Percentiles rank a stretch among this genome's conserved stretches.
Conservation (phyloP, 1,139 yeast species). For the Zygotorulaspora mrakii region DNA sequence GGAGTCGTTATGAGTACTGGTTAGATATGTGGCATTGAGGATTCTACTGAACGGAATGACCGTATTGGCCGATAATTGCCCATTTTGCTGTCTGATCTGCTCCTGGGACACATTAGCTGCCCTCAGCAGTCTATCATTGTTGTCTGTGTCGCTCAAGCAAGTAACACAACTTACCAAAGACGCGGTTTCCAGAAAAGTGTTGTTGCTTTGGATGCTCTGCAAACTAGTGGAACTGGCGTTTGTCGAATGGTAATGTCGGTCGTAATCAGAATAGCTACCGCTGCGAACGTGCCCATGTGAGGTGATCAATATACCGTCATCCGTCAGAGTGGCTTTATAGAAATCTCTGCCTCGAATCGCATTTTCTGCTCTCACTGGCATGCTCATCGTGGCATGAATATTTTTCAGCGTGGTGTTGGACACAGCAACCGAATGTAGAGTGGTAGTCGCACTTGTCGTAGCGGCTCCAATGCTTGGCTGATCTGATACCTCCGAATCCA, state of each 20-base stretch:
- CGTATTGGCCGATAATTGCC: constrained; percentile 31
- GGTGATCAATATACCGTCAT: constrained; percentile 16
- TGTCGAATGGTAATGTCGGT: not conserved
- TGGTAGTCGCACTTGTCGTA: too few relatives aligned
- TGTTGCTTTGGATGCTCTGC: constrained; percentile 18
- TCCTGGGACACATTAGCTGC: too few relatives aligned
- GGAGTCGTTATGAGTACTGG: constrained; percentile 11
- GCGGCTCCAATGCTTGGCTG: constrained; percentile 2
- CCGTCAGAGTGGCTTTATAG: constrained; percentile 15
- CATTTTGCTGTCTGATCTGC: too few relatives aligned
- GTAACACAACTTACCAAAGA: constrained; percentile 36
- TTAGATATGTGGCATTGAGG: constrained; percentile 28
- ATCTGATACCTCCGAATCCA: constrained; percentile 6
- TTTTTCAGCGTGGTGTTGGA: constrained; percentile 12
- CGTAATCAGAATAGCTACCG: constrained; percentile 1
- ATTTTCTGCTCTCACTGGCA: constrained; percentile 7
- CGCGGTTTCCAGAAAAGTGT: constrained; percentile 30
- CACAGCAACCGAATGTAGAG: constrained; percentile 11
- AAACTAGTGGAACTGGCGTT: constrained; percentile 18
- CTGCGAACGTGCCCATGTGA: constrained; percentile 11
- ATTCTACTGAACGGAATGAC: constrained; percentile 35
- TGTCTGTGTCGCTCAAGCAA: constrained; percentile 30
- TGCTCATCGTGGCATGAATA: constrained; percentile 14
- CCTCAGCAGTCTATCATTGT: too few relatives aligned
- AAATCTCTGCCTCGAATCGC: constrained; percentile 9